phyloP scores from a whole-genome alignment of 2,329 filamentous ascomycete genomes.

The Fusarium caatingaense region DNA sequence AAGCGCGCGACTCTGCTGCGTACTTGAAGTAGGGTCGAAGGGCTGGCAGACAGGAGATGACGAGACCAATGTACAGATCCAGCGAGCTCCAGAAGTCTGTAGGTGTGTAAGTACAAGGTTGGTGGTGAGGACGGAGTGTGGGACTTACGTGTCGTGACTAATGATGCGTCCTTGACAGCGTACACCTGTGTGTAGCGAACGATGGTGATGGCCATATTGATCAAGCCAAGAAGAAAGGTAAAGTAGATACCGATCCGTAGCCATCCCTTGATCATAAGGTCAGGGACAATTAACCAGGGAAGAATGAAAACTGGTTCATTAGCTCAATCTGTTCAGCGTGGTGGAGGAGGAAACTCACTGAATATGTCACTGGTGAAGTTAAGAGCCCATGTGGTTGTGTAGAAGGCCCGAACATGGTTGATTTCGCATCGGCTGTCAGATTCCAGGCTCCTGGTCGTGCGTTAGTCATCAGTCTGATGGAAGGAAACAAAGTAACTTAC shows the following conservation, averaged over 20 bases:
- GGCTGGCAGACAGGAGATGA: slow-evolving; percentile 24
- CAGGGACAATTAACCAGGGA: slow-evolving; percentile 18
- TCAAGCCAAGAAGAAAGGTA: slow-evolving; percentile 24
- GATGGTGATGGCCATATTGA: slow-evolving; percentile 19
- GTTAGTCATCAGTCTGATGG: not conserved
- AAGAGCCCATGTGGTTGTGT: slow-evolving; percentile 9
- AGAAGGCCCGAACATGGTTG: too few species aligned
- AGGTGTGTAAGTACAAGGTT: not conserved
- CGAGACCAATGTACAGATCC: slow-evolving; percentile 21
- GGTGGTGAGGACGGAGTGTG: fast-evolving
- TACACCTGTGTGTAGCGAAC: slow-evolving; percentile 22
- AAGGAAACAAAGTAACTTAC: not conserved
- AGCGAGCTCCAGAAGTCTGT: slow-evolving; percentile 21
- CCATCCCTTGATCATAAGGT: slow-evolving; percentile 23
- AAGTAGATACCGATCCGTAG: slow-evolving; percentile 11
- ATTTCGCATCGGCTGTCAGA: fast-evolving
- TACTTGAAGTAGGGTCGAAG: slow-evolving; percentile 32
- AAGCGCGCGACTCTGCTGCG: slow-evolving; percentile 23
- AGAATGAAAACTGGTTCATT: slow-evolving; percentile 14
- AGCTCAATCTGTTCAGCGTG: not conserved
- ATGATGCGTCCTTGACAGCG: not conserved
- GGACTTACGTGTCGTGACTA: not conserved
- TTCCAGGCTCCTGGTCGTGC: not conserved
- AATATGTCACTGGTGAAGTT: slow-evolving; percentile 30
- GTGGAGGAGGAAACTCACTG: not conserved